A percentile compares a stretch with the other conserved stretches of the same genome.
Conservation (phyloP, 352 stramenopile genomes). For the Globisporangium paroecandrum region DNA sequence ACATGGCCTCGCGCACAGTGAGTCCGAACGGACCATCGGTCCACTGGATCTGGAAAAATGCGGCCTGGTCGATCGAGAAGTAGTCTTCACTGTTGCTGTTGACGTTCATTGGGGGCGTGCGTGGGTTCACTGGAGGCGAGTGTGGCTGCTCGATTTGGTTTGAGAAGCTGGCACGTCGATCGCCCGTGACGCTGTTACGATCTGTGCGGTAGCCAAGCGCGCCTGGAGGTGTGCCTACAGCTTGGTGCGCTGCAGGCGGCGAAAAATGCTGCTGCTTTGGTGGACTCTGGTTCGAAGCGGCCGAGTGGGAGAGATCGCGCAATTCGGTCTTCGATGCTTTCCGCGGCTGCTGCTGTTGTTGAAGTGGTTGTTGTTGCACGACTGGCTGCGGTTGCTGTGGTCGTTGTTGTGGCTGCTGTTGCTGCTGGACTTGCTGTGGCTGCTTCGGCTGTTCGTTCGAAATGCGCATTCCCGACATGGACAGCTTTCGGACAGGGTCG, state of each 20-base stretch:
- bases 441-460: constrained; percentile 16
- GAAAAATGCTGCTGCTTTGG: constrained; percentile 1
- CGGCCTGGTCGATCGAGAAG: constrained; percentile 59
- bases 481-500: constrained; percentile 4
- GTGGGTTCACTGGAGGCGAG: neutral
- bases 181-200: neutral
- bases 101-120: constrained; percentile 12
- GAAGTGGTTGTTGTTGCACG: constrained; percentile 19
- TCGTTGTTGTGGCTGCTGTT: constrained; percentile 15
- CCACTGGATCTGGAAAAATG: constrained; percentile 81
- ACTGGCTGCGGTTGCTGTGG: constrained; percentile 12
- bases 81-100: constrained; percentile 43
- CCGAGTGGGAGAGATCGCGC: constrained; percentile 5
- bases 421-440: constrained; percentile 24
- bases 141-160: constrained; percentile 6
- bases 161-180: constrained; percentile 3
- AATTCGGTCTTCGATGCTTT: constrained; percentile 15
- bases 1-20: constrained; percentile 74
- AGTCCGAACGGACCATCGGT: constrained; percentile 77
- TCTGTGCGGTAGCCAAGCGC: constrained; percentile 2
- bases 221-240: neutral
- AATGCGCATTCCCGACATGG: constrained; percentile 9
- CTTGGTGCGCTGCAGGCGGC: neutral
- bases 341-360: constrained; percentile 15
- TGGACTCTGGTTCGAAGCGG: constrained; percentile 2